Evolutionary conservation across 345 rosid species (phyloP), one percentile per base, ranked within the genome.

Genomic region (Pistacia atlantica): DNA sequence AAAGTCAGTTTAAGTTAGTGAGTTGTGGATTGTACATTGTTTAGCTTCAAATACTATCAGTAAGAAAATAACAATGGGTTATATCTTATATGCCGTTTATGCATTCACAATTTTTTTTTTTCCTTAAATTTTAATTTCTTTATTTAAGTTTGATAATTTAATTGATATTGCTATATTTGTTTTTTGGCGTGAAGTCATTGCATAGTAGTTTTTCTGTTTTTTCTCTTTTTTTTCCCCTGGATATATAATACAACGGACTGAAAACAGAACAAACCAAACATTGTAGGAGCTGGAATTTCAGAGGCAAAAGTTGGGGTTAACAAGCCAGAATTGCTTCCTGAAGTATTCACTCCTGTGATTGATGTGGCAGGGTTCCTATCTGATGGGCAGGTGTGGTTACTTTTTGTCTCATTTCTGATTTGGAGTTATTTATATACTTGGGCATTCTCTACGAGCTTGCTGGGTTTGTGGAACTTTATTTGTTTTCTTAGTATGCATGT

Each of bases 311-410:
- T 84, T 6, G 97, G 99, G 37, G 98, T 93, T 18, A 93, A 95
- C 89, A 91, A 93, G 85, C 99, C 98, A 49, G 98, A 91, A 75
- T 83, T 95, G 83, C 96, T 95, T 42, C 98, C 98, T 64, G 83
- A 80, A 78, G 94, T 91, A 84, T 95, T 87, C 87, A 85, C 93
- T 72, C 64, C 96, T 8, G 96, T 91, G 11, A 93, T 95, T 69
- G 98, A 95, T 83, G 96, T 89, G 4, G 97, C 98, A 11, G 98
- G 91, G 18, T 91, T 95, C 81, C 98, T 95, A 76, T 95, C 98
- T 35, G 90, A 88, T 76, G 99, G 98, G 81, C 99, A 95, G 94
- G 97, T 91, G 3, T 16, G 72, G 8, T 67, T 73, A 61, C 72
- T 42, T 66, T 66, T 72, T 45, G 16, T n/a, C 1, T 65, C 20